These are phyloP conservation scores for Dictyostelium firmibasis DNA, from an alignment of 78 protist genomes.

Conservation along the genomic window DNA sequence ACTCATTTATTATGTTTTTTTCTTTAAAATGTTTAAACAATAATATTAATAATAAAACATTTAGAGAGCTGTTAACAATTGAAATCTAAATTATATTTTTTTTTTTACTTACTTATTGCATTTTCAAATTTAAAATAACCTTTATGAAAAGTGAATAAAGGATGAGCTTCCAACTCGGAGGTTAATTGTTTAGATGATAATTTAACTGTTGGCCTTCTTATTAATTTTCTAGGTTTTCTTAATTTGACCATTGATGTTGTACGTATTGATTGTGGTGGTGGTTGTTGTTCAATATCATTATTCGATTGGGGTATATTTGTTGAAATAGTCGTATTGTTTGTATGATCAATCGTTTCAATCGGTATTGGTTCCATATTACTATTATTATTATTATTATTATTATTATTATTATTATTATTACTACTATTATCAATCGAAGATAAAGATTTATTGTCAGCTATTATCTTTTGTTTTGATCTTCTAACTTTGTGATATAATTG, in stretches of 20 bases:
- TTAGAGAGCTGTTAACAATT: too few species aligned
- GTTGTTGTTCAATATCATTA: neutral
- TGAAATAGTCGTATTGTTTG: neutral
- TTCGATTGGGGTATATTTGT: neutral
- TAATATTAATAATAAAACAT: too few species aligned
- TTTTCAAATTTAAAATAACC: conserved; percentile 56
- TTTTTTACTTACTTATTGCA: conserved; percentile 2
- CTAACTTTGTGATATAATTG: conserved; percentile 26
- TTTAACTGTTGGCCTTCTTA: neutral
- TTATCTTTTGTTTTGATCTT: conserved; percentile 20
- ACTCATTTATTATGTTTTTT: neutral
- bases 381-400: neutral
- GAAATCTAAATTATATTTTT: neutral
- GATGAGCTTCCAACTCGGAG: conserved; percentile 48
- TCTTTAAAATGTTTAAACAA: too few species aligned
- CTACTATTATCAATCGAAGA: neutral
- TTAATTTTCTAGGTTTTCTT: conserved; percentile 29
- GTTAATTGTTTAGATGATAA: conserved; percentile 25
- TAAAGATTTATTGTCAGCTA: neutral
- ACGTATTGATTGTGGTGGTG: conserved; percentile 8
- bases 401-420: too few species aligned
- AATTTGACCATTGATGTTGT: neutral
- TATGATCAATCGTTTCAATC: neutral
- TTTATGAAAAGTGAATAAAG: conserved; percentile 48
- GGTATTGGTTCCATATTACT: neutral